Conservation (phyloP, 331 rosid genomes). For the Spiraea crenata region DNA sequence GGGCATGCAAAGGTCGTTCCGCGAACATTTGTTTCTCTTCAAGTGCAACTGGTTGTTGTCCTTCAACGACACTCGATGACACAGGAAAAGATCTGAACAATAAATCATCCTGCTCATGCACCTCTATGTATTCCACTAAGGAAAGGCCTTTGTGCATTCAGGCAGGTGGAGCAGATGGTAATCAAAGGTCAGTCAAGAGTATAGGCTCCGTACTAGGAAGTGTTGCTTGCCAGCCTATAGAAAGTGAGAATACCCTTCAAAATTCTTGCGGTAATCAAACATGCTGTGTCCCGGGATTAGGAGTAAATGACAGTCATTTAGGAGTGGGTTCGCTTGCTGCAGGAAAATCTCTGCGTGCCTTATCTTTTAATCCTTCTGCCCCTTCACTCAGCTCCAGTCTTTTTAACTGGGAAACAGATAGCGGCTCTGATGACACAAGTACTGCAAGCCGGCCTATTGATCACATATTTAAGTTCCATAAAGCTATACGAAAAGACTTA, state of each 20-base stretch:
- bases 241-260: conserved; percentile 42
- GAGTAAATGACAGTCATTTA: conserved; percentile 68
- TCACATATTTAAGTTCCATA: conserved; percentile 51
- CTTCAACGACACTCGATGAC: conserved; percentile 48
- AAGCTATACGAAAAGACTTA: conserved; percentile 55
- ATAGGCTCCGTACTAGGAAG: conserved; percentile 30
- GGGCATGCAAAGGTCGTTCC: conserved; percentile 86
- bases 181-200: conserved; percentile 28
- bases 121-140: conserved; percentile 37
- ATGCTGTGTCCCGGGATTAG: conserved; percentile 88
- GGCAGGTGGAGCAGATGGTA: conserved; percentile 29
- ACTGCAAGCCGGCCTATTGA: conserved; percentile 42
- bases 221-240: conserved; percentile 38
- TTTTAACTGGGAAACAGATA: conserved; percentile 46
- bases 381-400: conserved; percentile 48
- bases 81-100: conserved; percentile 47
- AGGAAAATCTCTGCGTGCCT: conserved; percentile 52
- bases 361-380: conserved; percentile 37
- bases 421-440: conserved; percentile 22
- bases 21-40: conserved; percentile 68
- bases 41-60: conserved; percentile 61
- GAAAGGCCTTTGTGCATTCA: conserved; percentile 32
- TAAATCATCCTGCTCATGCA: conserved; percentile 38
- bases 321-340: conserved; percentile 74
- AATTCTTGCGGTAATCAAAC: conserved; percentile 55